Evolutionary conservation across 306 rosid genomes (phyloP).

Genomic region (Sophora flavescens): DNA sequence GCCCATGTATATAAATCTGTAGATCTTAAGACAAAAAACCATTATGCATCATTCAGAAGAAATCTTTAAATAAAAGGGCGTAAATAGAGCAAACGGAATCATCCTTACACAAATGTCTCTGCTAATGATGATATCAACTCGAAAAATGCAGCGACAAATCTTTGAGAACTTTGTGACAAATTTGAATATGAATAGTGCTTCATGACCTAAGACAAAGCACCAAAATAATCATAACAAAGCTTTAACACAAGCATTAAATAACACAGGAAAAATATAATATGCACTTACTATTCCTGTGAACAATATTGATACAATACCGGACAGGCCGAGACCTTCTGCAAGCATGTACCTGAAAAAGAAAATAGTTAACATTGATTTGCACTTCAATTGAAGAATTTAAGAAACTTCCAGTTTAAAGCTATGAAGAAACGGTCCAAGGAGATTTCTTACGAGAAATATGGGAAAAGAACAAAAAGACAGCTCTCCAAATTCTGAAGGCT

Average conservation of each 20-base stretch:
- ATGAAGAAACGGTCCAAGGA: slow-evolving; percentile 43
- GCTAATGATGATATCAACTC: slow-evolving; percentile 97
- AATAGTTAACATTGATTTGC: slow-evolving; percentile 35
- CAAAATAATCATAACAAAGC: slow-evolving; percentile 34
- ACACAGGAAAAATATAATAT: slow-evolving; percentile 29
- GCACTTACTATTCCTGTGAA: slow-evolving; percentile 94
- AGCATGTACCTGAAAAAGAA: slow-evolving; percentile 84
- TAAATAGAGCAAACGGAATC: slow-evolving; percentile 39
- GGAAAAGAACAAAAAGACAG: slow-evolving; percentile 97
- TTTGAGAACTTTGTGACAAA: slow-evolving; percentile 92
- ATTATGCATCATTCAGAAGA: slow-evolving; percentile 31
- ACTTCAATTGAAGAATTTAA: slow-evolving; percentile 31
- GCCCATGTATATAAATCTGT: slow-evolving; percentile 99
- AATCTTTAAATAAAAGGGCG: slow-evolving; percentile 28
- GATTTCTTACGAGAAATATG: slow-evolving; percentile 92
- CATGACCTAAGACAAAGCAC: slow-evolving; percentile 80
- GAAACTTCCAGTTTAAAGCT: slow-evolving; percentile 4
- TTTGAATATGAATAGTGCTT: slow-evolving; percentile 94
- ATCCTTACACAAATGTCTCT: slow-evolving; percentile 93
- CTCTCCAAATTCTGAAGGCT: slow-evolving; percentile 99
- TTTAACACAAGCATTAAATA: slow-evolving; percentile 28
- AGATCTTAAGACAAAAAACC: slow-evolving; percentile 40
- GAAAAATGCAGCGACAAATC: slow-evolving; percentile 87
- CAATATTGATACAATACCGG: slow-evolving; percentile 96
- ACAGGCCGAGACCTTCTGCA: slow-evolving; percentile 94